phyloP scores from a whole-genome alignment of 306 rosid species.

The Vicia sativa region DNA sequence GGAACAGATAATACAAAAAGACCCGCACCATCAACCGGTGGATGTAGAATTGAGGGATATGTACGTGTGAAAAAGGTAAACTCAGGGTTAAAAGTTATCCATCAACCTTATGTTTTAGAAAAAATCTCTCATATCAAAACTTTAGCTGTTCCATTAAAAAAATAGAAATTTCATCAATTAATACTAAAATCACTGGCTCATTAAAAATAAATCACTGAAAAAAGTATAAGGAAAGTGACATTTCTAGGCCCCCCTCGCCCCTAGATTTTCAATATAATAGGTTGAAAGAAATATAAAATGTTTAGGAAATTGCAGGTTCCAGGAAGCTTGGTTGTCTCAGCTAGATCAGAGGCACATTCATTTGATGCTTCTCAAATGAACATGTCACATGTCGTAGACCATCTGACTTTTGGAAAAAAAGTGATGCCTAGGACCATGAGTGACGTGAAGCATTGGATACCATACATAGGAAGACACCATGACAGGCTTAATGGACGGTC shows the following conservation, averaged over 20 bases:
- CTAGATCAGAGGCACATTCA: slow-evolving; percentile 89
- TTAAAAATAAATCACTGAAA: slow-evolving; percentile 16
- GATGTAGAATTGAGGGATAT: slow-evolving; percentile 89
- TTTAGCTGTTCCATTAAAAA: slow-evolving; percentile 6
- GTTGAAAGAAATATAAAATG: slow-evolving; percentile 36
- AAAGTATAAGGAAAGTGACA: slow-evolving; percentile 13
- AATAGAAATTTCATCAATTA: slow-evolving; percentile 2
- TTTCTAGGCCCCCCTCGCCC: slow-evolving; percentile 2
- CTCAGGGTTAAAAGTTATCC: slow-evolving; percentile 28
- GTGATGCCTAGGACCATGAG: slow-evolving; percentile 62
- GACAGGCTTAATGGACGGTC: slow-evolving; percentile 83
- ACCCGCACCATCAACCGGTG: slow-evolving; percentile 91
- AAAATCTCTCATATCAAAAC: slow-evolving; percentile 4
- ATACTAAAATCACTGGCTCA: neutral
- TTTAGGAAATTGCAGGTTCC: slow-evolving; percentile 73
- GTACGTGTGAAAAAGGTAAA: slow-evolving; percentile 95
- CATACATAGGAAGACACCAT: slow-evolving; percentile 78
- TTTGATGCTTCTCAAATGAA: slow-evolving; percentile 94
- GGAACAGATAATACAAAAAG: slow-evolving; percentile 58
- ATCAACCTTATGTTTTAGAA: neutral
- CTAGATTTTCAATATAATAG: slow-evolving; percentile 17
- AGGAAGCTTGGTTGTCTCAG: slow-evolving; percentile 78
- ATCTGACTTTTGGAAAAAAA: slow-evolving; percentile 78
- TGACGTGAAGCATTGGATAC: slow-evolving; percentile 75
- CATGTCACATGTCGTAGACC: slow-evolving; percentile 88